Evolutionary conservation across 2,329 filamentous ascomycete genomes (phyloP).

Genomic region (Stagonosporopsis tanaceti): DNA sequence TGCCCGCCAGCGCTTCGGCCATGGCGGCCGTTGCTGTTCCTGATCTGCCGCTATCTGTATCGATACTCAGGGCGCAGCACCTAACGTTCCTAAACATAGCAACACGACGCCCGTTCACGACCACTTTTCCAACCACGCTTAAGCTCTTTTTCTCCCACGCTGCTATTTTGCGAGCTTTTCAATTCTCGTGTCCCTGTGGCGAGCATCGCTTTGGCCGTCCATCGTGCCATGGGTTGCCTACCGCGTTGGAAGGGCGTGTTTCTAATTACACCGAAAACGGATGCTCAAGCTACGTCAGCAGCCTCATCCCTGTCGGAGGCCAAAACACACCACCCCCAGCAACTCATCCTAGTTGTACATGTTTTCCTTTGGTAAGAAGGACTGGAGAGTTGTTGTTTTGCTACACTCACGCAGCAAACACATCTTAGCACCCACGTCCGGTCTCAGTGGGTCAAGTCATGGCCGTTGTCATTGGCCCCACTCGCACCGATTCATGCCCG

Average conservation of each 20-base stretch:
- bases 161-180: slow-evolving; percentile 25
- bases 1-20: slow-evolving; percentile 25
- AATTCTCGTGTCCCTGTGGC: slow-evolving; percentile 25
- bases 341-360: slow-evolving; percentile 1
- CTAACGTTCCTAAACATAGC: slow-evolving; percentile 38
- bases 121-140: slow-evolving; percentile 24
- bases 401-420: slow-evolving; percentile 7
- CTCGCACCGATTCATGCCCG: slow-evolving; percentile 17
- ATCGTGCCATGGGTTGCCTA: slow-evolving; percentile 11
- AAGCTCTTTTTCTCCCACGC: slow-evolving; percentile 24
- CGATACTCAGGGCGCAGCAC: slow-evolving; percentile 43
- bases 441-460: neutral
- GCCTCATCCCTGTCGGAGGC: slow-evolving; percentile 8
- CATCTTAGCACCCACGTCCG: slow-evolving; percentile 6
- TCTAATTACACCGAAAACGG: slow-evolving; percentile 17
- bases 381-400: neutral
- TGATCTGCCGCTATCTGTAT: slow-evolving; percentile 43
- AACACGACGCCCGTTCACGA: slow-evolving; percentile 35
- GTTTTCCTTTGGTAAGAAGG: slow-evolving; percentile 4
- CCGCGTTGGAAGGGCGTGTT: slow-evolving; percentile 5
- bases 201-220: slow-evolving; percentile 16
- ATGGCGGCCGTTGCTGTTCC: slow-evolving; percentile 33
- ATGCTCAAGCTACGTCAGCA: slow-evolving; percentile 18
- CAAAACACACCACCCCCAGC: neutral
- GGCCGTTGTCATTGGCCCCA: slow-evolving; percentile 16